Evolutionary conservation across 2,329 filamentous ascomycete genomes (phyloP).

Genomic region (Neonectria coccinea): DNA sequence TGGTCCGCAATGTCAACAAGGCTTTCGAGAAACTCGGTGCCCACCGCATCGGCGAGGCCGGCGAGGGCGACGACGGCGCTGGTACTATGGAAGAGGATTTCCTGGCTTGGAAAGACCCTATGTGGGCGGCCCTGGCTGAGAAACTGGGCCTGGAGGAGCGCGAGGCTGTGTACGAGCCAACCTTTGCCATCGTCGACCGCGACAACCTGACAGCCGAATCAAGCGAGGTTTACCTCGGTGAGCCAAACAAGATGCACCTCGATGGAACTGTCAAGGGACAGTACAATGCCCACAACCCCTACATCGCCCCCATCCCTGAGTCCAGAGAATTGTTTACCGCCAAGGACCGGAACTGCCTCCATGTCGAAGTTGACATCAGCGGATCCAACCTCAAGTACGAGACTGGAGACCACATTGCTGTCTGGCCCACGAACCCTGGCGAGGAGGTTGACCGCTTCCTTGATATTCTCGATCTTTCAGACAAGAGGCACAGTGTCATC

Average conservation of each 20-base stretch:
- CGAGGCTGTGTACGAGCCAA: constrained; percentile 94
- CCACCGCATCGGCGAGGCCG: constrained; percentile 84
- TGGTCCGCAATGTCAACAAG: constrained; percentile 93
- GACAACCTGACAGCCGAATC: constrained; percentile 80
- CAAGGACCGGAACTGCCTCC: constrained; percentile 93
- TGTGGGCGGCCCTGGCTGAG: constrained; percentile 89
- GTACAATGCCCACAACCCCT: constrained; percentile 96
- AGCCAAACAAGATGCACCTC: constrained; percentile 96
- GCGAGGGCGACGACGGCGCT: constrained; percentile 96
- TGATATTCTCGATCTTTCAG: constrained; percentile 77
- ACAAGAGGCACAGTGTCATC: constrained; percentile 86
- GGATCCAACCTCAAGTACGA: constrained; percentile 93
- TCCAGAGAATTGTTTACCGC: constrained; percentile 92
- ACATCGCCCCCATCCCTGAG: constrained; percentile 91
- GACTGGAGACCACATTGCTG: constrained; percentile 95
- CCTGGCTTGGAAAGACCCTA: constrained; percentile 98
- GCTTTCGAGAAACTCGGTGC: constrained; percentile 85
- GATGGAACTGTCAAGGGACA: constrained; percentile 86
- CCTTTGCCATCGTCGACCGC: constrained; percentile 84
- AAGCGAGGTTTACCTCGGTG: constrained; percentile 89
- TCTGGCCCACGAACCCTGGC: constrained; percentile 97
- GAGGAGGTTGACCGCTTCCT: constrained; percentile 93
- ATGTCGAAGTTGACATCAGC: constrained; percentile 93
- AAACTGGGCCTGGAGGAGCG: constrained; percentile 93
- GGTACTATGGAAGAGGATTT: constrained; percentile 99